Conservation (phyloP, 371 early-diverging fungal species). For the Basidiobolus meristosporus region DNA sequence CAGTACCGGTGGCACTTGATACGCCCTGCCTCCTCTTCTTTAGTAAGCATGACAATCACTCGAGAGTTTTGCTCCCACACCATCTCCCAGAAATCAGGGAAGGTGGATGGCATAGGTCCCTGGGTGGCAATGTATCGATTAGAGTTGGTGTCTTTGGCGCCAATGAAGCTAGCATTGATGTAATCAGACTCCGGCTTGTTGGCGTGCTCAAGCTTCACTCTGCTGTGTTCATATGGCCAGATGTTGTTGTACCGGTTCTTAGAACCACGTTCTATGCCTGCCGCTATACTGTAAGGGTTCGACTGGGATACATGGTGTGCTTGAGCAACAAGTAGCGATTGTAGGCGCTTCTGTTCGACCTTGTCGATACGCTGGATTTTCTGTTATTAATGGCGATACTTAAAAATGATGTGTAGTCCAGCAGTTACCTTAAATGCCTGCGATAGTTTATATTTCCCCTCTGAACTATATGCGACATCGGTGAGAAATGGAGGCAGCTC, state of each 20-base stretch:
- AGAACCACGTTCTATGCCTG: constrained; percentile 39
- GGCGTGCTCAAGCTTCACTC: constrained; percentile 30
- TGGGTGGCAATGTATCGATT: constrained; percentile 86
- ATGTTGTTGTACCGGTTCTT: constrained; percentile 62
- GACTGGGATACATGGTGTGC: too few species aligned
- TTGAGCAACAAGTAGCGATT: too few species aligned
- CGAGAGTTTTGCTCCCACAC: constrained; percentile 60
- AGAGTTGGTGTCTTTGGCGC: constrained; percentile 72
- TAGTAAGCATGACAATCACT: constrained; percentile 79
- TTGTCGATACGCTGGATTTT: too few species aligned
- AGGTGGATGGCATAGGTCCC: constrained; percentile 66
- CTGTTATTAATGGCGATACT: too few species aligned
- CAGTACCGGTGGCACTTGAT: too few species aligned
- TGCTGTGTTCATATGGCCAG: constrained; percentile 45
- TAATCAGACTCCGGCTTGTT: constrained; percentile 30
- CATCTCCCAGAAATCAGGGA: constrained; percentile 80
- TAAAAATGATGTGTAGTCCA: too few species aligned
- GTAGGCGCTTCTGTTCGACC: too few species aligned
- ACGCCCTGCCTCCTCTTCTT: constrained; percentile 58
- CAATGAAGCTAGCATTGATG: constrained; percentile 62
- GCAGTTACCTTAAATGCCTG: too few species aligned
- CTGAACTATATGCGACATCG: too few species aligned
- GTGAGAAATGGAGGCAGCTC: too few species aligned
- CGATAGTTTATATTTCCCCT: too few species aligned
- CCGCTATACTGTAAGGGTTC: constrained; percentile 35